Conservation (phyloP, 148 eudicot genomes). For the Vaccinium darrowii region DNA sequence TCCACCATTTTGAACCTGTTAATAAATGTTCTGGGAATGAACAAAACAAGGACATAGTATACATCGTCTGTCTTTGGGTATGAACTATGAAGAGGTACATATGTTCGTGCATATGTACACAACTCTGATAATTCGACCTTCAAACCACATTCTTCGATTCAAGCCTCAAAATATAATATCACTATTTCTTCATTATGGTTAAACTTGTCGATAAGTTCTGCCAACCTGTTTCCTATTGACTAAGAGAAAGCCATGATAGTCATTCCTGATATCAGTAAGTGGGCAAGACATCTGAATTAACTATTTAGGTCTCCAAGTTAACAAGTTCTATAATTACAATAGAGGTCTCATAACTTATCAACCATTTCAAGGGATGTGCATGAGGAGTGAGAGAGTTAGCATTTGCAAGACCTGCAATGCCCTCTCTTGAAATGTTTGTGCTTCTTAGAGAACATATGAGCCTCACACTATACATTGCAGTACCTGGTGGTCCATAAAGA, state of each 20-base stretch:
- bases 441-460: not conserved
- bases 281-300: not conserved
- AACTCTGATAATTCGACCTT: not conserved
- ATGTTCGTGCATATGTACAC: not conserved
- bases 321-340: not conserved
- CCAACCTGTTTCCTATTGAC: not conserved
- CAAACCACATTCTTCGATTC: not conserved
- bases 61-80: not conserved
- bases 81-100: slow-evolving; percentile 3
- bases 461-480: slow-evolving; percentile 1
- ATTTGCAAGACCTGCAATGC: slow-evolving; percentile 2
- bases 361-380: not conserved
- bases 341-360: slow-evolving; percentile 2
- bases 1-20: not conserved
- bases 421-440: slow-evolving; percentile 7
- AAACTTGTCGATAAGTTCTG: not conserved
- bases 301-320: not conserved
- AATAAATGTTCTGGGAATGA: not conserved
- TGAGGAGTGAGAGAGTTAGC: not conserved
- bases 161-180: not conserved
- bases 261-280: not conserved
- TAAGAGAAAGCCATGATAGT: slow-evolving; percentile 1
- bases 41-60: not conserved
- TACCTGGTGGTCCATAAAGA: slow-evolving; percentile 91
- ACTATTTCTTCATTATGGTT: not conserved